Percentiles rank a stretch among this genome's conserved stretches.
These are phyloP conservation scores for Colletotrichum lini DNA, from an alignment of 2,329 filamentous ascomycete species.

Conservation along the genomic window DNA sequence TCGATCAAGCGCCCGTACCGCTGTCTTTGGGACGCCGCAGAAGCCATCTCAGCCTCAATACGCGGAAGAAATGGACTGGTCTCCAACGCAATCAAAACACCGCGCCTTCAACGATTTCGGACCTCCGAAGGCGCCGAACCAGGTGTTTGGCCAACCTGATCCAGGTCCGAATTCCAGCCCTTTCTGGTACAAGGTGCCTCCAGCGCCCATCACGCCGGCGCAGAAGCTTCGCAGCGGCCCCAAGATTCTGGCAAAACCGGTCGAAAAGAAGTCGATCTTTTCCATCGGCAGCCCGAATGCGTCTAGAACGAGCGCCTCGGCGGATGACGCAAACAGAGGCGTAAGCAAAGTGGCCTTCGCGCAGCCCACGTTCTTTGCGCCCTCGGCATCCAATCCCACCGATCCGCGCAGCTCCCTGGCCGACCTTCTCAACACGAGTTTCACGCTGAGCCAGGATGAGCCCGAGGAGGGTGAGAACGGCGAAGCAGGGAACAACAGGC, in stretches of 20 bases:
- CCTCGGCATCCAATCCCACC: constrained; percentile 49
- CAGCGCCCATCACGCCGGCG: constrained; percentile 77
- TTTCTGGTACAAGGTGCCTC: constrained; percentile 80
- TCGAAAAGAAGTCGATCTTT: constrained; percentile 64
- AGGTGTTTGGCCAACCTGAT: constrained; percentile 62
- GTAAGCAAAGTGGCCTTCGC: constrained; percentile 63
- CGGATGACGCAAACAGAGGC: constrained; percentile 28
- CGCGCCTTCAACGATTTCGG: constrained; percentile 67
- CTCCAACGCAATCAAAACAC: constrained; percentile 70
- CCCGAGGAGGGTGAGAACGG: constrained; percentile 25
- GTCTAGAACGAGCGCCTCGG: not conserved
- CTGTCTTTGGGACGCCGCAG: constrained; percentile 42
- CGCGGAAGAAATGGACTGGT: constrained; percentile 81
- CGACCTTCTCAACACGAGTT: constrained; percentile 61
- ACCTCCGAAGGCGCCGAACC: constrained; percentile 55
- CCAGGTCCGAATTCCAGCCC: constrained; percentile 63
- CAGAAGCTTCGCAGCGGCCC: constrained; percentile 74
- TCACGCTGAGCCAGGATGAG: constrained; percentile 55
- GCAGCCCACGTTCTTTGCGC: constrained; percentile 73
- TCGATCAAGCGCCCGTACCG: constrained; percentile 34
- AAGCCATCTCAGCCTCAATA: constrained; percentile 51
- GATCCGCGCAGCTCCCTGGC: constrained; percentile 61
- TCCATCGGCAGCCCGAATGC: constrained; percentile 55
- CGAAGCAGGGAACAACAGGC: constrained; percentile 6
- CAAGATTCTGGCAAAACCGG: constrained; percentile 66